Conservation (phyloP, 2,329 filamentous ascomycete species). For the Penicillium olsonii region DNA sequence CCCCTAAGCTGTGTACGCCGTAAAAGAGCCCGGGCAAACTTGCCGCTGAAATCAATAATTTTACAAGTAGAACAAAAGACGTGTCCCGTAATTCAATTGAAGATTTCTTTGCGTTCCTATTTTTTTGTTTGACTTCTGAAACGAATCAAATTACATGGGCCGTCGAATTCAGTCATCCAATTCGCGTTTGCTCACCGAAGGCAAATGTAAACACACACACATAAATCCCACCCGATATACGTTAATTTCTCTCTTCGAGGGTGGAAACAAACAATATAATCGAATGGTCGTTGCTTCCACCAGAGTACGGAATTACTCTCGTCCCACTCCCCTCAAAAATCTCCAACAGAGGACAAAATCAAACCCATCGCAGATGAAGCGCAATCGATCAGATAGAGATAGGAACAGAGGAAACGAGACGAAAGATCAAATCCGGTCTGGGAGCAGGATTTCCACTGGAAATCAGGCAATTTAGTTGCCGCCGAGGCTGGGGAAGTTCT, state of each 20-base stretch:
- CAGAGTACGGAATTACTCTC: constrained; percentile 5
- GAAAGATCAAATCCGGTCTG: not conserved
- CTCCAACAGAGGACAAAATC: constrained; percentile 8
- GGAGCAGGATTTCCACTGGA: constrained; percentile 9
- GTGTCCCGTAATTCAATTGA: constrained; percentile 14
- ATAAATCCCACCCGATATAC: constrained; percentile 14
- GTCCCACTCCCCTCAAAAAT: not conserved
- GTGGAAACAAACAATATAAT: constrained; percentile 4
- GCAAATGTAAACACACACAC: constrained; percentile 23
- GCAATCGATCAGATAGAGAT: constrained; percentile 9
- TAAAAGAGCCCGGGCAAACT: not conserved
- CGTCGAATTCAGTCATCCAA: constrained; percentile 28
- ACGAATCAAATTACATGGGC: constrained; percentile 36
- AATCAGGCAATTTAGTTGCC: constrained; percentile 35
- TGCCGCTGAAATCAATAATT: not conserved
- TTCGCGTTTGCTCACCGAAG: constrained; percentile 27
- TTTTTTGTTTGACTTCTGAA: constrained; percentile 29
- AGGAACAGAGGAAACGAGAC: constrained; percentile 7
- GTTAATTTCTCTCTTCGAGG: constrained; percentile 7
- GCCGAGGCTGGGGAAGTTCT: constrained; percentile 50
- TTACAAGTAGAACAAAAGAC: constrained; percentile 4
- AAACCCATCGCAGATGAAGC: constrained; percentile 12
- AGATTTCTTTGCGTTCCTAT: constrained; percentile 21
- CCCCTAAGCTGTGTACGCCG: not conserved
- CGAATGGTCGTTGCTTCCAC: constrained; percentile 9